These are phyloP conservation scores for Irpex rosettiformis DNA, from an alignment of 1,284 basidiomycete species.

Conservation along the genomic window DNA sequence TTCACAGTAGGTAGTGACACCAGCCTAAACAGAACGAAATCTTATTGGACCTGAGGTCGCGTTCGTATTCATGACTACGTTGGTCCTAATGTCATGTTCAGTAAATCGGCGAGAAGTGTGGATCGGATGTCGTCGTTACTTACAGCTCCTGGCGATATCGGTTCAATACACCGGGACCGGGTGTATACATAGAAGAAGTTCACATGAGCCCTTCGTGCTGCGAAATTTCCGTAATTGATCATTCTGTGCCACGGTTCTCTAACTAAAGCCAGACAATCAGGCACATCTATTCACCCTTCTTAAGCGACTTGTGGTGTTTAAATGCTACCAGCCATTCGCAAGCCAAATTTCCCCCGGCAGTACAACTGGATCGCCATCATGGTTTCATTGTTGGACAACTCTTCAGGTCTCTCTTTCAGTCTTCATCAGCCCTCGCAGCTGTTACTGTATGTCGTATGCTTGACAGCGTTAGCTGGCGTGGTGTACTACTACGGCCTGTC, in stretches of 20 bases:
- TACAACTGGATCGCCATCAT: background rate
- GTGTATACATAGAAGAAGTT: background rate
- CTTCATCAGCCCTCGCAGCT: background rate
- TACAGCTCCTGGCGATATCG: no score
- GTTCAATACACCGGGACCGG: background rate
- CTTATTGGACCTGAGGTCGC: background rate
- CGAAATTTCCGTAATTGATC: background rate
- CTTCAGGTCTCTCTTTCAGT: background rate
- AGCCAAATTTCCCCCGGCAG: background rate
- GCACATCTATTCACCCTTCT: background rate
- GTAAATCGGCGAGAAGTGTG: background rate
- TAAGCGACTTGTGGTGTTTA: background rate
- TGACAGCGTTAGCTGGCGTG: background rate
- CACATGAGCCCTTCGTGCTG: background rate
- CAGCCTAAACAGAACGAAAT: background rate
- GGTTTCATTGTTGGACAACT: background rate
- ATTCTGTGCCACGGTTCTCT: background rate
- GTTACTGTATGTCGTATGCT: background rate
- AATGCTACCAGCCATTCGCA: background rate
- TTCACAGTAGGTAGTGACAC: background rate
- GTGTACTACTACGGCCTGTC: background rate
- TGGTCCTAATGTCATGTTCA: background rate
- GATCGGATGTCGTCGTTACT: background rate
- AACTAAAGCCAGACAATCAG: background rate
- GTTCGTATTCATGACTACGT: background rate